These are phyloP conservation scores for Cicer chorassanicum DNA, from an alignment of 306 rosid species.

Conservation along the genomic window DNA sequence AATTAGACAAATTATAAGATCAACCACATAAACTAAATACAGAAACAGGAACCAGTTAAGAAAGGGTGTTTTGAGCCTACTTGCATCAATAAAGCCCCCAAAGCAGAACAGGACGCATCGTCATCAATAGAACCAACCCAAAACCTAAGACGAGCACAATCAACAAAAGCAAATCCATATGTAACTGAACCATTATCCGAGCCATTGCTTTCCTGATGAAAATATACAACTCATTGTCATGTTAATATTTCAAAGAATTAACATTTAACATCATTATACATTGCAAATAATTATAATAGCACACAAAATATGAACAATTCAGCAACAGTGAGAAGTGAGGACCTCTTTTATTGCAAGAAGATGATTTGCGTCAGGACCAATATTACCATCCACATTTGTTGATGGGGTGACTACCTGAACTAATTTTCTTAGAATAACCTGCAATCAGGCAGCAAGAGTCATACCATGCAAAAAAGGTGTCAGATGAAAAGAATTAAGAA, in stretches of 20 bases:
- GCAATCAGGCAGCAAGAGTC: conserved; percentile 41
- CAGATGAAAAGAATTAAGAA: conserved; percentile 30
- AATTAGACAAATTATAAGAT: conserved; percentile 31
- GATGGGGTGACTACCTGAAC: conserved; percentile 90
- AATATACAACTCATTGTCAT: conserved; percentile 32
- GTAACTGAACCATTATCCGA: conserved; percentile 66
- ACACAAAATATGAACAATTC: not conserved
- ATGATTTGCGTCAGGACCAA: conserved; percentile 89
- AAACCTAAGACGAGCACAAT: conserved; percentile 84
- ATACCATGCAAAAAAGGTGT: conserved; percentile 38
- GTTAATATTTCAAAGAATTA: conserved; percentile 29
- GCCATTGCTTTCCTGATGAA: conserved; percentile 58
- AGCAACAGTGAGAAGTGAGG: conserved; percentile 35
- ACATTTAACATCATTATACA: conserved; percentile 25
- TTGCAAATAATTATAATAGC: conserved; percentile 19
- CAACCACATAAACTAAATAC: conserved; percentile 29
- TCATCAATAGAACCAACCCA: conserved; percentile 90
- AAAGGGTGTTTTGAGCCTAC: conserved; percentile 55
- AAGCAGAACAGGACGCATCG: conserved; percentile 83
- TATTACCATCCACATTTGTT: conserved; percentile 69
- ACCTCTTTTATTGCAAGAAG: conserved; percentile 95
- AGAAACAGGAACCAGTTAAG: conserved; percentile 30
- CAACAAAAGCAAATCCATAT: conserved; percentile 93
- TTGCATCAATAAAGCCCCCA: conserved; percentile 93
- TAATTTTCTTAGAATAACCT: conserved; percentile 77